Base-by-base conservation (phyloP, 106 monocot genomes). In the Agapanthus africanus region DNA sequence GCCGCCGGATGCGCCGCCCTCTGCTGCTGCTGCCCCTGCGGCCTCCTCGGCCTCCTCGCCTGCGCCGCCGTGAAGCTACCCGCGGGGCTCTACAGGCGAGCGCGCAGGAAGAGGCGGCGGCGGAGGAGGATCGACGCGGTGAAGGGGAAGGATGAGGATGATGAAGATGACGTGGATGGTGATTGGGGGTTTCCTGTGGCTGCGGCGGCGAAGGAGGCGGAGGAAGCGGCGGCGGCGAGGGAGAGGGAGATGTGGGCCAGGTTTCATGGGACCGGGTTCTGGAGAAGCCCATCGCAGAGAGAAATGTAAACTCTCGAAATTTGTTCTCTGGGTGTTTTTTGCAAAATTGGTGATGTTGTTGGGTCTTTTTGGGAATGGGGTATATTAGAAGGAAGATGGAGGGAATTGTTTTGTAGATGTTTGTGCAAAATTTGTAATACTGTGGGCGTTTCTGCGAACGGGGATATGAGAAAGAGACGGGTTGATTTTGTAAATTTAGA, bases 191-290 rank as follows among this genome's bases (percentile, higher is more conserved):
- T n/a, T n/a, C n/a, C n/a, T n/a, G n/a, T n/a, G n/a, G n/a, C n/a
- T n/a, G n/a, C 11, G 27, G 54, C 3, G 65, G 37, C 14, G 76
- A 33, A 39, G 31, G 13, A 1, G 61, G 61, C 1, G 13, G 60
- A n/a, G 47, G 61, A 59, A 66, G 67, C 50, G 77, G 51, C 62
- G 63, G 42, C 30, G 51, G 66, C 73, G 65, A 73, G 87, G 80
- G 90, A 90, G 75, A 73, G 51, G 78, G 79, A 82, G 81, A 82
- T 90, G 82, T 74, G 68, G 89, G 66, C 73, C 13, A 60, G 33
- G 74, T 90, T 94, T 78, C 42, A 51, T 40, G 56, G 78, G 21
- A 71, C 80, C 3, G 94, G 94, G 10, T 94, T 94, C 63, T 94
- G 94, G 94, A 54, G 90, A 32, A 90, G 90, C 56, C 80, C 76